Evolutionary conservation across 768 basidiomycete species (phyloP).

Genomic region (Trametes cinnabarina): DNA sequence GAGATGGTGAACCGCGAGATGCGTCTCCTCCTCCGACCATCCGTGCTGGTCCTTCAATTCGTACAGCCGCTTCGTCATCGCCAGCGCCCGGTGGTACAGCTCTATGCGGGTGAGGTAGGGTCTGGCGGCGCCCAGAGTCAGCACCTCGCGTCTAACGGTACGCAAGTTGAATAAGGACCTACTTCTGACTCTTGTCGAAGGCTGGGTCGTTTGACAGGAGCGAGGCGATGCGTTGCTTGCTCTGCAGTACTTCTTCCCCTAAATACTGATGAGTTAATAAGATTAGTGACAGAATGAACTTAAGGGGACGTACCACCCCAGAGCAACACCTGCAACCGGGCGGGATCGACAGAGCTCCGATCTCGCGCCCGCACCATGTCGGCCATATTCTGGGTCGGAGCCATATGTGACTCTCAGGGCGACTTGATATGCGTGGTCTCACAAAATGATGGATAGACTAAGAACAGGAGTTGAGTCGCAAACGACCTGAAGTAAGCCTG

Average conservation of each 20-base stretch:
- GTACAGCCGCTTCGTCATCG: constrained; percentile 52
- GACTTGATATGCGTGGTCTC: too few species aligned
- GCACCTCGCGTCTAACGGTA: too few species aligned
- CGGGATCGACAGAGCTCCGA: constrained; percentile 42
- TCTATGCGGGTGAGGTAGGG: constrained; percentile 59
- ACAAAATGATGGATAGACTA: too few species aligned
- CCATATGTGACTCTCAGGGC: background rate
- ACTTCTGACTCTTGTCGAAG: constrained; percentile 62
- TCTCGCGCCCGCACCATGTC: constrained; percentile 54
- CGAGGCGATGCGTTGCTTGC: constrained; percentile 41
- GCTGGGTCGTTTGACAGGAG: constrained; percentile 52
- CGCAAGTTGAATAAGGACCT: too few species aligned
- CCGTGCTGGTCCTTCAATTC: constrained; percentile 54
- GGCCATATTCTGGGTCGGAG: constrained; percentile 1
- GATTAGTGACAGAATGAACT: constrained; percentile 39
- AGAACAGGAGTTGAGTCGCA: too few species aligned
- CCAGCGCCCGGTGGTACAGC: constrained; percentile 51
- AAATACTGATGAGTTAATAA: constrained; percentile 9
- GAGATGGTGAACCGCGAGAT: constrained; percentile 44
- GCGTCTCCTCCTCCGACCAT: constrained; percentile 52
- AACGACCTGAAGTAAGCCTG: too few species aligned
- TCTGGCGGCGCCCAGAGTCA: constrained; percentile 31
- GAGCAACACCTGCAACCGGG: constrained; percentile 46
- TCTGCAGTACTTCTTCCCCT: constrained; percentile 54
- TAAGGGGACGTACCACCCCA: constrained; percentile 40